These are phyloP conservation scores for Fonsecaea erecta DNA, from an alignment of 2,329 filamentous ascomycete species.

Conservation along the genomic window DNA sequence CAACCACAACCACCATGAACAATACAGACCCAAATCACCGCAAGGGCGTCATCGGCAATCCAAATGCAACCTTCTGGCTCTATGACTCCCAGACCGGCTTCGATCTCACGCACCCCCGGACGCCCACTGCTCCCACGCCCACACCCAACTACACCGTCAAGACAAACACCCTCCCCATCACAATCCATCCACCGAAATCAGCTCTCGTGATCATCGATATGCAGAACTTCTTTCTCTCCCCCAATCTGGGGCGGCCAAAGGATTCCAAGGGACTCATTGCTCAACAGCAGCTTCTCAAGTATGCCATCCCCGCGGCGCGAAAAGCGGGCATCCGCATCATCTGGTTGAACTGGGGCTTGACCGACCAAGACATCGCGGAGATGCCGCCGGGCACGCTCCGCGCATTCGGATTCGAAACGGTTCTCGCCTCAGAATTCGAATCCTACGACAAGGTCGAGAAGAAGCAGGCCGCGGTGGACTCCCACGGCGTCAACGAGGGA, in stretches of 20 bases:
- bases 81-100: slow-evolving; percentile 51
- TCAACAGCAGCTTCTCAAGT: slow-evolving; percentile 48
- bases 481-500: slow-evolving; percentile 37
- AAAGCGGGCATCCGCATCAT: slow-evolving; percentile 56
- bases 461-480: slow-evolving; percentile 36
- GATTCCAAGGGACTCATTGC: slow-evolving; percentile 51
- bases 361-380: slow-evolving; percentile 53
- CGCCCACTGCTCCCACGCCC: slow-evolving; percentile 37
- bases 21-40: slow-evolving; percentile 35
- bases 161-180: slow-evolving; percentile 42
- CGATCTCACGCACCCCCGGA: slow-evolving; percentile 51
- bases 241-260: slow-evolving; percentile 48
- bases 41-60: slow-evolving; percentile 49
- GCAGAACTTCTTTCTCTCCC: slow-evolving; percentile 59
- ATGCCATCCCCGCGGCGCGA: slow-evolving; percentile 55
- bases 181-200: slow-evolving; percentile 49
- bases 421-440: slow-evolving; percentile 37
- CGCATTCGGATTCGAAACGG: slow-evolving; percentile 53
- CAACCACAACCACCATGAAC: slow-evolving; percentile 22
- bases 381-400: slow-evolving; percentile 58
- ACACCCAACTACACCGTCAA: slow-evolving; percentile 30
- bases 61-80: slow-evolving; percentile 50
- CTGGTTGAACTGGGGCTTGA: slow-evolving; percentile 65
- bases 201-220: slow-evolving; percentile 59
- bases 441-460: slow-evolving; percentile 24